phyloP scores from a whole-genome alignment of 1,139 yeast species.

The Blastobotrys ciferrii region DNA sequence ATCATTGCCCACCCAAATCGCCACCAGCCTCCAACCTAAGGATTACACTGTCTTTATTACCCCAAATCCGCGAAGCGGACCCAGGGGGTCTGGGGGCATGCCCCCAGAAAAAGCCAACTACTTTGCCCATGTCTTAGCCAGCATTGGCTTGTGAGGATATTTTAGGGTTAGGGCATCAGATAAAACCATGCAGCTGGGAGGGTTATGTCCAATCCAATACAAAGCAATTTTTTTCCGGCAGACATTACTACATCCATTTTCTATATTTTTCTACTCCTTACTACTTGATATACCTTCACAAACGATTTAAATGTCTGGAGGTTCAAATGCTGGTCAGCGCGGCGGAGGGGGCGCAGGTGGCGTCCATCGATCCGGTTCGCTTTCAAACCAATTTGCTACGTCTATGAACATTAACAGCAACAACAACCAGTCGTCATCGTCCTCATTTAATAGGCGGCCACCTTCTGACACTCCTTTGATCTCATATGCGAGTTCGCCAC shows the following conservation, averaged over 20 bases:
- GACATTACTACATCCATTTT: too few species aligned
- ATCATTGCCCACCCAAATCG: too few species aligned
- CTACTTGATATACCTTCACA: not conserved
- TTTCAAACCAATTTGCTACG: not conserved
- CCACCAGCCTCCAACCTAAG: too few species aligned
- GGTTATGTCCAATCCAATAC: not conserved
- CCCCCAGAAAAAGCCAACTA: too few species aligned
- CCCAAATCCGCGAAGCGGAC: too few species aligned
- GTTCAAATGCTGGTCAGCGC: not conserved
- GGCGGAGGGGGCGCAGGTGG: not conserved
- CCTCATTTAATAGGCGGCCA: conserved; percentile 26
- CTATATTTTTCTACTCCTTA: not conserved
- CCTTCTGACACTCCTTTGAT: conserved; percentile 30
- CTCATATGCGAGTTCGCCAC: conserved; percentile 25
- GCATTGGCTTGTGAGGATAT: too few species aligned
- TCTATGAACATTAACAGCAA: conserved; percentile 1
- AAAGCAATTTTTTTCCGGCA: conserved; percentile 4
- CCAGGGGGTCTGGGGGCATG: too few species aligned
- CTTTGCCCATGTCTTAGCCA: too few species aligned
- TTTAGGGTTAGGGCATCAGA: conserved; percentile 10
- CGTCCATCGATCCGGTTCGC: not conserved
- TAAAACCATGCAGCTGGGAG: not conserved
- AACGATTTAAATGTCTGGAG: not conserved
- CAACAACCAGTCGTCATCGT: conserved; percentile 1
- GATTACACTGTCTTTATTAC: too few species aligned